These are phyloP conservation scores for Rauvolfia tetraphylla DNA, from an alignment of 257 asterid genomes.

Conservation along the genomic window DNA sequence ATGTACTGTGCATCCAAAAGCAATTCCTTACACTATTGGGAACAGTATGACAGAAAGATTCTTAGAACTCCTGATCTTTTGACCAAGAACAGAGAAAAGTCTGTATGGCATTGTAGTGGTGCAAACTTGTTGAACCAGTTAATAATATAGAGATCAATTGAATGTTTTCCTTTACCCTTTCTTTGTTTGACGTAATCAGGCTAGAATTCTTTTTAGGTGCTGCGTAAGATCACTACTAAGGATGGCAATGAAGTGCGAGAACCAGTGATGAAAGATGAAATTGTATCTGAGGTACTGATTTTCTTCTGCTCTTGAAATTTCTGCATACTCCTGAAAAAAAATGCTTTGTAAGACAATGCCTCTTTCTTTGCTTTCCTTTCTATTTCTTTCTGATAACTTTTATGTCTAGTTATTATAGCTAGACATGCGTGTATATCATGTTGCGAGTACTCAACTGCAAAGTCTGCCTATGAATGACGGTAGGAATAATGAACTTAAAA, in stretches of 20 bases:
- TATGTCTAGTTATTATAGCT: background rate
- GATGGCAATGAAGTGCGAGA: conserved; percentile 63
- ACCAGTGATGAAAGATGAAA: conserved; percentile 81
- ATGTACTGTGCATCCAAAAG: background rate
- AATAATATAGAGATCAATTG: background rate
- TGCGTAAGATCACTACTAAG: conserved; percentile 58
- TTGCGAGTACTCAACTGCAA: background rate
- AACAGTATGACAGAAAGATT: background rate
- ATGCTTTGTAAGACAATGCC: background rate
- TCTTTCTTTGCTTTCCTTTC: background rate
- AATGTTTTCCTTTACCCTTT: conserved; percentile 3
- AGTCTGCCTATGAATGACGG: background rate
- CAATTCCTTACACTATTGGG: background rate
- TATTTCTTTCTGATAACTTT: background rate
- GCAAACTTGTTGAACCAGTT: background rate
- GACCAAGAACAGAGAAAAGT: background rate
- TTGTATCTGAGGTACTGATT: conserved; percentile 64
- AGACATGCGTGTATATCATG: background rate
- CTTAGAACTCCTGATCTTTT: background rate
- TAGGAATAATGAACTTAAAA: background rate
- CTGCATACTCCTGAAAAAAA: background rate
- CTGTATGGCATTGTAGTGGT: background rate
- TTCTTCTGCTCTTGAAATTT: conserved; percentile 8
- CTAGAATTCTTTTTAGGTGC: conserved; percentile 38
- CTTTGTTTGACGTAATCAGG: conserved; percentile 14